phyloP scores from a whole-genome alignment of 768 basidiomycete species.

The Sistotremastrum suecicum region DNA sequence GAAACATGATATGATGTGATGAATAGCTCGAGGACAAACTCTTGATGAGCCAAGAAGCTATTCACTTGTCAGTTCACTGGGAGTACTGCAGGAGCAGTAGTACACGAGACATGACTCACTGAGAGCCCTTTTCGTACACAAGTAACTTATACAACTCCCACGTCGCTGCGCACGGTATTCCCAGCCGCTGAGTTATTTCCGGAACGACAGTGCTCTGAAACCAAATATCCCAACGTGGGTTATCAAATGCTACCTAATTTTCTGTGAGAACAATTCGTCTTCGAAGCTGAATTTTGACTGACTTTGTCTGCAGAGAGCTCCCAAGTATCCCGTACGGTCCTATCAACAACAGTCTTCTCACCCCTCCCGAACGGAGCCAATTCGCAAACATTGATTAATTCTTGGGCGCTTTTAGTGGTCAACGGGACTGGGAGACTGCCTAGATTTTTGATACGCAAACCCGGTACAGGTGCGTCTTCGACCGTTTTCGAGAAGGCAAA shows the following conservation, averaged over 20 bases:
- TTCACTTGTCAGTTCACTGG: too few species aligned
- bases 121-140: constrained; percentile 34
- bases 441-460: constrained; percentile 22
- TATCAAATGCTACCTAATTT: constrained; percentile 22
- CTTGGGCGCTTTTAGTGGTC: constrained; percentile 22
- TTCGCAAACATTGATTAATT: constrained; percentile 19
- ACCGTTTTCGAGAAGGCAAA: constrained; percentile 18
- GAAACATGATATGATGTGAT: background rate
- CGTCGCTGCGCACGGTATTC: constrained; percentile 17
- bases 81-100: too few species aligned
- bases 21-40: constrained; percentile 20
- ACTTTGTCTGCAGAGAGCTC: constrained; percentile 28
- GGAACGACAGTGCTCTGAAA: constrained; percentile 16
- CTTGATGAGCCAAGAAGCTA: constrained; percentile 33
- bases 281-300: background rate
- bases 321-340: constrained; percentile 33
- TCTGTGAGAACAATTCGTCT: background rate
- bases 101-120: constrained; percentile 31
- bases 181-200: constrained; percentile 22
- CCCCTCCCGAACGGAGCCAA: constrained; percentile 35
- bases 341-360: constrained; percentile 27
- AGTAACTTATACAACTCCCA: constrained; percentile 33
- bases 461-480: constrained; percentile 26
- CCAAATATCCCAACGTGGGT: constrained; percentile 26
- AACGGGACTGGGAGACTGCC: constrained; percentile 31